These are phyloP conservation scores for Aspergillus thermomutatus DNA, from an alignment of 2,329 filamentous ascomycete species.

Conservation along the genomic window DNA sequence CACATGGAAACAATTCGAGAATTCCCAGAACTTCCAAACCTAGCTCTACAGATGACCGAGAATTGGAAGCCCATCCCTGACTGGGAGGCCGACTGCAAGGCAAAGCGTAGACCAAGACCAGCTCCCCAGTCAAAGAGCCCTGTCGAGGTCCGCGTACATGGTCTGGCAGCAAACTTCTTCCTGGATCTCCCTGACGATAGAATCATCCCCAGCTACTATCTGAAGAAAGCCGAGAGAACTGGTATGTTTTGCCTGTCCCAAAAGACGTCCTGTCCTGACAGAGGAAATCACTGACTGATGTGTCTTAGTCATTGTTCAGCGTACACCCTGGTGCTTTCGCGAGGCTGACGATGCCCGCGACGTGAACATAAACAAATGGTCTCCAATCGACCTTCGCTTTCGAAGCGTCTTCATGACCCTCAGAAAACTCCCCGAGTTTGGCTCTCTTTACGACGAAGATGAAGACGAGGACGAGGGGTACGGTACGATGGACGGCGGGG, in stretches of 20 bases:
- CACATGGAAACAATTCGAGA: neutral
- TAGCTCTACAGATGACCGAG: neutral
- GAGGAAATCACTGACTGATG: neutral
- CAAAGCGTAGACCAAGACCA: neutral
- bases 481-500: neutral
- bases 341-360: conserved; percentile 12
- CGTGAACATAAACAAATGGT: conserved; percentile 20
- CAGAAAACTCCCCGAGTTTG: conserved; percentile 13
- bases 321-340: conserved; percentile 23
- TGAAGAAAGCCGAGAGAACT: conserved; percentile 16
- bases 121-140: neutral
- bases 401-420: conserved; percentile 23
- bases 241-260: conserved; percentile 11
- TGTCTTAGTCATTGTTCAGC: conserved; percentile 14
- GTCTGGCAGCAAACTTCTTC: conserved; percentile 19
- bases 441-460: conserved; percentile 18
- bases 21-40: neutral
- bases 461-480: neutral
- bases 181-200: conserved; percentile 18
- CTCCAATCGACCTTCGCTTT: conserved; percentile 20
- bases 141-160: conserved; percentile 17
- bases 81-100: neutral
- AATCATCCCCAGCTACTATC: conserved; percentile 18
- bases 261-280: neutral
- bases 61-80: neutral